These are phyloP conservation scores for Laburnicola sp. DNA, from an alignment of 2,329 filamentous ascomycete genomes.

Conservation along the genomic window DNA sequence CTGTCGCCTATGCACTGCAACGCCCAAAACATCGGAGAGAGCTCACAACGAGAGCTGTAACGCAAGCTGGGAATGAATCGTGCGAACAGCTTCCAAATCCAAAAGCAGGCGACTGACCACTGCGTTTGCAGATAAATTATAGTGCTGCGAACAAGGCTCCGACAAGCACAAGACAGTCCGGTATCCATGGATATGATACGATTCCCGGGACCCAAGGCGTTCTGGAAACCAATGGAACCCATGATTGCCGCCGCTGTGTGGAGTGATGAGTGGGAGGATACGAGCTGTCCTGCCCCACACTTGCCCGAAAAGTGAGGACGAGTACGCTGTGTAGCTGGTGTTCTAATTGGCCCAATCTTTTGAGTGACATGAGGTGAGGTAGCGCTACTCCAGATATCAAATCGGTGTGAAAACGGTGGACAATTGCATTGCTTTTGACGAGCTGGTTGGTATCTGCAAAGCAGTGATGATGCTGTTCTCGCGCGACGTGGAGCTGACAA, in stretches of 20 bases:
- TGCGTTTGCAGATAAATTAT: not conserved
- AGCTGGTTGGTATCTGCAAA: not conserved
- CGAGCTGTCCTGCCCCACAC: slow-evolving; percentile 25
- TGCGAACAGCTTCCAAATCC: not conserved
- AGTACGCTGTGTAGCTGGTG: slow-evolving; percentile 10
- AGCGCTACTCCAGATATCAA: not conserved
- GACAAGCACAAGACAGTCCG: slow-evolving; percentile 10
- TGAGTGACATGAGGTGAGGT: slow-evolving; percentile 1
- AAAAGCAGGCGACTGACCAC: slow-evolving; percentile 4
- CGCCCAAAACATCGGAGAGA: too few species aligned
- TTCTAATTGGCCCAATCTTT: slow-evolving; percentile 13
- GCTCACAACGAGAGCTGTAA: not conserved
- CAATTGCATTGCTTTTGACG: not conserved
- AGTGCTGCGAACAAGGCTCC: slow-evolving; percentile 4
- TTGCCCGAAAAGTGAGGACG: slow-evolving; percentile 9
- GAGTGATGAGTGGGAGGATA: slow-evolving; percentile 24
- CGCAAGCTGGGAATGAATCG: not conserved
- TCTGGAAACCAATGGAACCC: slow-evolving; percentile 29
- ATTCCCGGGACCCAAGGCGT: slow-evolving; percentile 8
- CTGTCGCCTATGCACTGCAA: too few species aligned
- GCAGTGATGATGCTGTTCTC: too few species aligned
- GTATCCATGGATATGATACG: not conserved
- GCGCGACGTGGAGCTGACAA: too few species aligned
- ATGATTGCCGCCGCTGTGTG: slow-evolving; percentile 29
- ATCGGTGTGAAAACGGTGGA: not conserved